phyloP scores from a whole-genome alignment of 805 yeast genomes.

The Candida montana region DNA sequence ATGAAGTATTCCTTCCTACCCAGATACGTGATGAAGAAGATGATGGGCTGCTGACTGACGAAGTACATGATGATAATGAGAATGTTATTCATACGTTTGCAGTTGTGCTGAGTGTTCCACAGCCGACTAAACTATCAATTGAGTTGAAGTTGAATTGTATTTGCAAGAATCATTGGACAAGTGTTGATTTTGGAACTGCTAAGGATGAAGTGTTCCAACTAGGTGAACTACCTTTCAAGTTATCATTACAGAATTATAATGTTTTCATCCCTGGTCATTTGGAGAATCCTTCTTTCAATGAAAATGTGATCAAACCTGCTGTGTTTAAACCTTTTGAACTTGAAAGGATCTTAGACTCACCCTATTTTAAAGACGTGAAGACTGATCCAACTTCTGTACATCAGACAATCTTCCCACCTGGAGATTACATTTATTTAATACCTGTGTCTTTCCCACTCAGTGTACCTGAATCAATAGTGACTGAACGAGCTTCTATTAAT shows the following conservation, averaged over 20 bases:
- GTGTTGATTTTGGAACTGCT: not conserved
- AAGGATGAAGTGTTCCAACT: conserved; percentile 4
- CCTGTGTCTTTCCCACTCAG: conserved; percentile 58
- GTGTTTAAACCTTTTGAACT: not conserved
- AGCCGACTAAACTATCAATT: conserved; percentile 8
- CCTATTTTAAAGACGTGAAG: conserved; percentile 3
- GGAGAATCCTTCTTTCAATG: not conserved
- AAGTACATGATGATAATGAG: not conserved
- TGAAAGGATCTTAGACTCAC: conserved; percentile 1
- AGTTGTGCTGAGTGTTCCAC: conserved; percentile 4
- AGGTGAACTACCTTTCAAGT: conserved; percentile 5
- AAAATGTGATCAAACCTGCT: conserved; percentile 1
- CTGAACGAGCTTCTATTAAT: conserved; percentile 42
- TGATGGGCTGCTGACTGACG: conserved; percentile 4
- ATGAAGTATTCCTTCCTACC: conserved; percentile 8
- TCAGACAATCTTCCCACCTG: conserved; percentile 40
- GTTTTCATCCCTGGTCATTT: conserved; percentile 4
- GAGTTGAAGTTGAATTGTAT: conserved; percentile 7
- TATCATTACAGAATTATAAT: conserved; percentile 7
- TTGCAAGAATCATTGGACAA: conserved; percentile 6
- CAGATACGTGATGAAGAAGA: conserved; percentile 9
- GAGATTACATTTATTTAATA: conserved; percentile 62
- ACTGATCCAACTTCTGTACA: not conserved
- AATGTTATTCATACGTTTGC: conserved; percentile 7
- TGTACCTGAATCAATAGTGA: conserved; percentile 55